phyloP scores from a whole-genome alignment of 1,284 basidiomycete genomes.

The Ceratobasidium sp. region DNA sequence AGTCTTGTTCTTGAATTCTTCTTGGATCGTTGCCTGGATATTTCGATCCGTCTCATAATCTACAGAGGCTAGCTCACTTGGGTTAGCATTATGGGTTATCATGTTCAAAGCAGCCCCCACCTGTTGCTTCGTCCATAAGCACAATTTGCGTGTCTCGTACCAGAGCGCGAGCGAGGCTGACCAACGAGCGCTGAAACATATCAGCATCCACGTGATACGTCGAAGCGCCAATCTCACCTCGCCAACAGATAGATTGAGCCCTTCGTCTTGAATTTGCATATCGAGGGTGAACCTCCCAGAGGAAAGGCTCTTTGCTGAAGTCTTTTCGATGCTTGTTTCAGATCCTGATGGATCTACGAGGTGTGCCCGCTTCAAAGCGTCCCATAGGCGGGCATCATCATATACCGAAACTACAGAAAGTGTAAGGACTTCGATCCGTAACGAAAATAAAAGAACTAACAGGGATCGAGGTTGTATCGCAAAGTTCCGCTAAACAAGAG shows the following conservation, averaged over 20 bases:
- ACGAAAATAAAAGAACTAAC: slow-evolving; percentile 53
- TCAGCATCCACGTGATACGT: background rate
- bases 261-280: slow-evolving; percentile 82
- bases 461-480: slow-evolving; percentile 75
- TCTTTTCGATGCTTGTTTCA: slow-evolving; percentile 57
- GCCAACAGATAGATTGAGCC: slow-evolving; percentile 77
- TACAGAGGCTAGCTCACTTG: slow-evolving; percentile 29
- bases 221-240: slow-evolving; percentile 1
- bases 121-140: slow-evolving; percentile 79
- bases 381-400: slow-evolving; percentile 79
- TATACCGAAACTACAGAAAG: slow-evolving; percentile 66
- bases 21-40: slow-evolving; percentile 54
- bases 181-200: slow-evolving; percentile 66
- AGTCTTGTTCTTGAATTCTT: slow-evolving; percentile 54
- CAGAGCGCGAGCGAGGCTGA: slow-evolving; percentile 80
- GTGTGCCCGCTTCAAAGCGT: slow-evolving; percentile 74
- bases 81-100: background rate
- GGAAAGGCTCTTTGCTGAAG: slow-evolving; percentile 45
- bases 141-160: slow-evolving; percentile 78
- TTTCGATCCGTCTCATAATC: slow-evolving; percentile 50
- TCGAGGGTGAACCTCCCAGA: slow-evolving; percentile 72
- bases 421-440: slow-evolving; percentile 57
- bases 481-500: slow-evolving; percentile 63
- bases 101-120: slow-evolving; percentile 42
- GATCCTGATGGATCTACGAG: slow-evolving; percentile 58